Percentiles rank a stretch among this genome's conserved stretches.
phyloP scores from a whole-genome alignment of 352 stramenopile genomes.

The Phytophthora fragariaefolia region DNA sequence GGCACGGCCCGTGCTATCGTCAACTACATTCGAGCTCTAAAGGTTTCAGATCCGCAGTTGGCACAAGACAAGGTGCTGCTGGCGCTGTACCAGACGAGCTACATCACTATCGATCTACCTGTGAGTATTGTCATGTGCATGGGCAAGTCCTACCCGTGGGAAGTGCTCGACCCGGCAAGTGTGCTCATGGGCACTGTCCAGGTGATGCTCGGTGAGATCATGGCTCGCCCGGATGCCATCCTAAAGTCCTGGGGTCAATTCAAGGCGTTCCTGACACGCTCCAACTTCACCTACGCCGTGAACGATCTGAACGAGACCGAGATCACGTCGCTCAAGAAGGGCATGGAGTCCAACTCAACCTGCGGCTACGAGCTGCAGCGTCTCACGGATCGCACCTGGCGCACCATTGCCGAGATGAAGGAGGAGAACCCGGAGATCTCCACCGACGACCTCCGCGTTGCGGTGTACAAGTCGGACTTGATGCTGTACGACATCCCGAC shows the following conservation, averaged over 20 bases:
- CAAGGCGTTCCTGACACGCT: slow-evolving; percentile 30
- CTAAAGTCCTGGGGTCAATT: slow-evolving; percentile 32
- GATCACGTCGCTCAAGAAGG: slow-evolving; percentile 42
- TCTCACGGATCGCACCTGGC: slow-evolving; percentile 39
- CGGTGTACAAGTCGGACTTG: slow-evolving; percentile 39
- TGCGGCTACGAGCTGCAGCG: slow-evolving; percentile 50
- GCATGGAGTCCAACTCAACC: slow-evolving; percentile 37
- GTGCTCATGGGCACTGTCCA: slow-evolving; percentile 32
- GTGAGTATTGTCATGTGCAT: slow-evolving; percentile 44
- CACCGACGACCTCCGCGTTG: slow-evolving; percentile 20
- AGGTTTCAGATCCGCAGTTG: slow-evolving; percentile 30
- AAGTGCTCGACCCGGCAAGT: slow-evolving; percentile 35
- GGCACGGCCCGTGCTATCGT: slow-evolving; percentile 30
- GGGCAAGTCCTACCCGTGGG: slow-evolving; percentile 28
- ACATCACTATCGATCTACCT: slow-evolving; percentile 42
- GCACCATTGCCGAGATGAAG: slow-evolving; percentile 38
- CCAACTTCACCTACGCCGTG: slow-evolving; percentile 40
- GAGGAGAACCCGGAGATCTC: slow-evolving; percentile 24
- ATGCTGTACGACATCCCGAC: slow-evolving; percentile 40
- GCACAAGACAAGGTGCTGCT: slow-evolving; percentile 30
- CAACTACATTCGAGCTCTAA: slow-evolving; percentile 36
- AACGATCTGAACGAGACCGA: slow-evolving; percentile 44
- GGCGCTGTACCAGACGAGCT: slow-evolving; percentile 43
- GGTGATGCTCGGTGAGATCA: slow-evolving; percentile 28
- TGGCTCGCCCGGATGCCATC: slow-evolving; percentile 32